phyloP scores from a whole-genome alignment of 2,329 filamentous ascomycete genomes.

The Hypoxylon sp. region DNA sequence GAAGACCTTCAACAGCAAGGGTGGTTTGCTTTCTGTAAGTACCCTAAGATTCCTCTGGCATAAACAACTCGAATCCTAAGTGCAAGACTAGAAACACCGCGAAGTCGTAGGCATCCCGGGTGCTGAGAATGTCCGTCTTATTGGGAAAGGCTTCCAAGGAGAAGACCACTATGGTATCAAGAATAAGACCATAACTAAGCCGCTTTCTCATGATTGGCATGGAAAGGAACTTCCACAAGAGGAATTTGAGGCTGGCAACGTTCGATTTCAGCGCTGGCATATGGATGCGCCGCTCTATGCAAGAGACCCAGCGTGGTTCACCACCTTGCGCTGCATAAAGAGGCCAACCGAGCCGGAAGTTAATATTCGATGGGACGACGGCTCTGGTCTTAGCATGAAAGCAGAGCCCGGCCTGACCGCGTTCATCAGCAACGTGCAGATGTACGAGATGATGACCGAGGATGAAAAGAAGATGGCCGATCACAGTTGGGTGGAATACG shows the following conservation, averaged over 20 bases:
- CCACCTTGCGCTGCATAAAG: constrained; percentile 57
- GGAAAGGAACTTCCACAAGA: constrained; percentile 50
- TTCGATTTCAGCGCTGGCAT: constrained; percentile 63
- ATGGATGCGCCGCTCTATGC: constrained; percentile 62
- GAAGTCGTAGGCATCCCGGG: constrained; percentile 57
- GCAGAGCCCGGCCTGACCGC: constrained; percentile 59
- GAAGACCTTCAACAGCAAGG: constrained; percentile 57
- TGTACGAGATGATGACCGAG: constrained; percentile 57
- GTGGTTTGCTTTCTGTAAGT: constrained; percentile 56
- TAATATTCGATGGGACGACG: constrained; percentile 59
- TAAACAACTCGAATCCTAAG: constrained; percentile 13
- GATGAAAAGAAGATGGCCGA: constrained; percentile 59
- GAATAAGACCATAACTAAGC: constrained; percentile 52
- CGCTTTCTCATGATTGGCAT: constrained; percentile 57
- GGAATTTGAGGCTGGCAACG: constrained; percentile 58
- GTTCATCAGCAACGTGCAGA: constrained; percentile 59
- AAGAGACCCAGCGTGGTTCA: constrained; percentile 59
- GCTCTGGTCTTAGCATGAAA: constrained; percentile 58
- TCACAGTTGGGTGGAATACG: constrained; percentile 62
- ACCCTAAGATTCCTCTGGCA: neutral
- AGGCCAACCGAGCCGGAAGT: constrained; percentile 55
- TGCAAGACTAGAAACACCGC: constrained; percentile 45
- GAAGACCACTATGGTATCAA: constrained; percentile 60
- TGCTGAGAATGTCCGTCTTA: constrained; percentile 59
- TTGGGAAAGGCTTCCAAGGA: constrained; percentile 62